phyloP scores from a whole-genome alignment of 257 asterid species.

The Anisodus acutangulus region DNA sequence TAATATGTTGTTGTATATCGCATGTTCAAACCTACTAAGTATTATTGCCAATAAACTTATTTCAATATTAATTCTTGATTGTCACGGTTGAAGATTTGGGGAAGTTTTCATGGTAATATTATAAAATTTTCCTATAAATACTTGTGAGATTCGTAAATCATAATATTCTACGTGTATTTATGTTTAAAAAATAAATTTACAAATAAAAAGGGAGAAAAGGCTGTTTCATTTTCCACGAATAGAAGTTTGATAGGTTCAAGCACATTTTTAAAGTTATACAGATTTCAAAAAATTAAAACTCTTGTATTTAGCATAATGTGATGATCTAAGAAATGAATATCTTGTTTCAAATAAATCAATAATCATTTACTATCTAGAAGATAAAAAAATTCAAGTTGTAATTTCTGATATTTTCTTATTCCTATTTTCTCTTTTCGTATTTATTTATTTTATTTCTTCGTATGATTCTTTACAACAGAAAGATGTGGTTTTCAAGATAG shows the following conservation, averaged over 20 bases:
- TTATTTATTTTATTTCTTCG: neutral
- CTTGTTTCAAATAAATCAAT: neutral
- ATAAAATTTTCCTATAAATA: too few species aligned
- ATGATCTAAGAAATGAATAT: neutral
- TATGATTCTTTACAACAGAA: neutral
- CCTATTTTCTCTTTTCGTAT: neutral
- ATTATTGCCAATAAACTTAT: neutral
- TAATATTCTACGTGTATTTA: too few species aligned
- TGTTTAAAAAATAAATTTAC: too few species aligned
- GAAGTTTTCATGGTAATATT: neutral
- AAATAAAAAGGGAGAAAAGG: too few species aligned
- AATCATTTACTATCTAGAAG: neutral
- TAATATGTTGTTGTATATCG: too few species aligned
- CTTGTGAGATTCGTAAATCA: neutral
- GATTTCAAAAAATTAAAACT: neutral
- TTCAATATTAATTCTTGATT: neutral
- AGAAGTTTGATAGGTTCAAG: too few species aligned
- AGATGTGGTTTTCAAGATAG: neutral
- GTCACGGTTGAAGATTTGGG: neutral
- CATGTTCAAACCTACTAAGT: too few species aligned
- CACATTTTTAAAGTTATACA: too few species aligned
- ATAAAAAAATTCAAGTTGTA: neutral
- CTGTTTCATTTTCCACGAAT: too few species aligned
- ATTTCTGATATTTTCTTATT: neutral
- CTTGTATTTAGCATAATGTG: neutral